Conservation (phyloP, 768 basidiomycete species). For the Podaxis pistillaris region DNA sequence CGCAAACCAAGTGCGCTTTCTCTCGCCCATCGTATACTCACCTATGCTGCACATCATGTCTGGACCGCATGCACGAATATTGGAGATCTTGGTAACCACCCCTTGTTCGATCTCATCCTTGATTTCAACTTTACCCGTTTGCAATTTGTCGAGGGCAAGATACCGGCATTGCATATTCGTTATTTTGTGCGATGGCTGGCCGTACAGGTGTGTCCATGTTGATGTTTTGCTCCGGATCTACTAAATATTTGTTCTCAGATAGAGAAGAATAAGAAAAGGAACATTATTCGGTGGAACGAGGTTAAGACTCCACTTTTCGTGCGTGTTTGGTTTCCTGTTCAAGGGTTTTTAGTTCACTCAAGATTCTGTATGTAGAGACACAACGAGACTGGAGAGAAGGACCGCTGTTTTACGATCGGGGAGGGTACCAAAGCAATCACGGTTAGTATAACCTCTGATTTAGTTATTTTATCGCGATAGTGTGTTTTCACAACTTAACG, state of each 20-base stretch:
- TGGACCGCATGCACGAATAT: neutral
- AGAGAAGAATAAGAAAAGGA: neutral
- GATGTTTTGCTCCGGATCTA: neutral
- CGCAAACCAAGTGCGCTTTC: neutral
- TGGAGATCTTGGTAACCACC: neutral
- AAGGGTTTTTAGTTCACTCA: neutral
- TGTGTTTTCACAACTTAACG: neutral
- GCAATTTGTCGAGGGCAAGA: neutral
- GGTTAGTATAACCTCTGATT: neutral
- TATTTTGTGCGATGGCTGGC: neutral
- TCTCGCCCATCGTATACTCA: neutral
- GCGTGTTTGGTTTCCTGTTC: neutral
- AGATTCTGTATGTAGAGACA: neutral
- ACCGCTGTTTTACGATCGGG: neutral
- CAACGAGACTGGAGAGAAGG: neutral
- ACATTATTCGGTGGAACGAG: neutral
- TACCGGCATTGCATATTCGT: neutral
- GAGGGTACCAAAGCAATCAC: neutral
- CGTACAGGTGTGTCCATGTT: neutral
- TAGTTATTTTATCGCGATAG: neutral
- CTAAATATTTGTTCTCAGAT: neutral
- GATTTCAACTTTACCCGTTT: neutral
- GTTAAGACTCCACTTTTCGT: neutral
- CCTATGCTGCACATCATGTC: slow-evolving; percentile 1
- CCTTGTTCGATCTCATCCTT: neutral